These are phyloP conservation scores for Apiospora kogelbergensis DNA, from an alignment of 2,329 filamentous ascomycete genomes.

Conservation along the genomic window DNA sequence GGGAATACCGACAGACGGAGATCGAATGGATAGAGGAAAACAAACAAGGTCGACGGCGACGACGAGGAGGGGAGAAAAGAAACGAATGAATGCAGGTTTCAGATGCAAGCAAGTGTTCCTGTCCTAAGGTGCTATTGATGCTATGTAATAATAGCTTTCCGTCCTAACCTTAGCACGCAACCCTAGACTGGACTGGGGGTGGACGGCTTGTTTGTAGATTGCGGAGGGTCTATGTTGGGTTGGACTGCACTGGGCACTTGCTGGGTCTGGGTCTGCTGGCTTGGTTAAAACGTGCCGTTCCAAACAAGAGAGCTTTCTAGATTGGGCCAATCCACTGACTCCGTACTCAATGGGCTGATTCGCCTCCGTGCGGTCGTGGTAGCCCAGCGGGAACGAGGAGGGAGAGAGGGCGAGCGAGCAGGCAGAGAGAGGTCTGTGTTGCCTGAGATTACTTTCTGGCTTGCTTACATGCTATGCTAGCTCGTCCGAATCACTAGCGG, in stretches of 20 bases:
- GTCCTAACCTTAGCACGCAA: background rate
- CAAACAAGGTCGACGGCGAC: background rate
- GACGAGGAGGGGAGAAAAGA: background rate
- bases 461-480: no score
- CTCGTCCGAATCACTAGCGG: background rate
- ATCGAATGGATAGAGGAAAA: background rate
- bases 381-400: background rate
- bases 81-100: slow-evolving; percentile 1
- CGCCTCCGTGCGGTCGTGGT: background rate
- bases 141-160: slow-evolving; percentile 5
- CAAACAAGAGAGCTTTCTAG: background rate
- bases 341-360: background rate
- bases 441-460: background rate
- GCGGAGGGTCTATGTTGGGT: background rate
- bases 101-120: background rate
- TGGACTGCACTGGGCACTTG: background rate
- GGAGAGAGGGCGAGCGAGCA: background rate
- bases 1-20: background rate
- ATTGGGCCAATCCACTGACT: background rate
- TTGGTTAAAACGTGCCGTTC: background rate
- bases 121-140: background rate
- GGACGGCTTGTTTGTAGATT: slow-evolving; percentile 5
- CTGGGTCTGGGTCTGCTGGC: background rate
- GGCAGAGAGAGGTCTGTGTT: slow-evolving; percentile 1
- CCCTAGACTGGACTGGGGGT: slow-evolving; percentile 1